Percentiles rank a stretch among this genome's conserved stretches.
Conservation (phyloP, 2,329 filamentous ascomycete species). For the Macrophomina phaseolina region DNA sequence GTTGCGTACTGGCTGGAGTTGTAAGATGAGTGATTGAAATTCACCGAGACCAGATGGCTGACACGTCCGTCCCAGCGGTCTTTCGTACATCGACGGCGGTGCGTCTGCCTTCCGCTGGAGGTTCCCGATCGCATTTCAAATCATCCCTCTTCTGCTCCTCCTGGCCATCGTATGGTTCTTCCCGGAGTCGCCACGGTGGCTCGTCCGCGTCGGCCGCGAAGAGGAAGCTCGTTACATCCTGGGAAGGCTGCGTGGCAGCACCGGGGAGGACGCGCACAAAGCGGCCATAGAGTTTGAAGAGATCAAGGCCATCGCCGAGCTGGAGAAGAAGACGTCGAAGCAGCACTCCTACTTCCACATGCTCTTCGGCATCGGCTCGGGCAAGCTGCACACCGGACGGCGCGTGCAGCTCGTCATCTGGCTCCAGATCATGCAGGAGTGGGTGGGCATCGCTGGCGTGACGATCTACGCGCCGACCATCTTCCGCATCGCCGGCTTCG, state of each 20-base stretch:
- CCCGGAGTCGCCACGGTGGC: constrained; percentile 72
- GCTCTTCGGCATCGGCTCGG: constrained; percentile 70
- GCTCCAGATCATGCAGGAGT: constrained; percentile 74
- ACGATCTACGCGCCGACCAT: constrained; percentile 65
- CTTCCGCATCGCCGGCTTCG: constrained; percentile 71
- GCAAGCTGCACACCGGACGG: constrained; percentile 68
- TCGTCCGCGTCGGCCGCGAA: constrained; percentile 69
- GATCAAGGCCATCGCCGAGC: constrained; percentile 66
- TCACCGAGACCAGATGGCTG: background rate
- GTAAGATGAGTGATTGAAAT: background rate
- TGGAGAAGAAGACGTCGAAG: constrained; percentile 58
- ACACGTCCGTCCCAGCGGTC: constrained; percentile 42
- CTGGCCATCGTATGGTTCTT: constrained; percentile 67
- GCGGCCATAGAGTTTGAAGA: constrained; percentile 71
- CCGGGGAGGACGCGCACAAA: constrained; percentile 53
- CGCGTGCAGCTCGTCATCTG: constrained; percentile 73
- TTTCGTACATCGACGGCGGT: constrained; percentile 65
- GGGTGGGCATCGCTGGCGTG: constrained; percentile 72
- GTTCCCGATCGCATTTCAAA: constrained; percentile 74
- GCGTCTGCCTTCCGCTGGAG: constrained; percentile 67
- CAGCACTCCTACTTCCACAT: constrained; percentile 68
- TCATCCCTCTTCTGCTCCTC: constrained; percentile 65
- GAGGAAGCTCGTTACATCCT: constrained; percentile 73
- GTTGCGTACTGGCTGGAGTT: constrained; percentile 61
- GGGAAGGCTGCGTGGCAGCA: constrained; percentile 65